phyloP scores from a whole-genome alignment of 2,329 filamentous ascomycete genomes.

The Meredithiella fracta region DNA sequence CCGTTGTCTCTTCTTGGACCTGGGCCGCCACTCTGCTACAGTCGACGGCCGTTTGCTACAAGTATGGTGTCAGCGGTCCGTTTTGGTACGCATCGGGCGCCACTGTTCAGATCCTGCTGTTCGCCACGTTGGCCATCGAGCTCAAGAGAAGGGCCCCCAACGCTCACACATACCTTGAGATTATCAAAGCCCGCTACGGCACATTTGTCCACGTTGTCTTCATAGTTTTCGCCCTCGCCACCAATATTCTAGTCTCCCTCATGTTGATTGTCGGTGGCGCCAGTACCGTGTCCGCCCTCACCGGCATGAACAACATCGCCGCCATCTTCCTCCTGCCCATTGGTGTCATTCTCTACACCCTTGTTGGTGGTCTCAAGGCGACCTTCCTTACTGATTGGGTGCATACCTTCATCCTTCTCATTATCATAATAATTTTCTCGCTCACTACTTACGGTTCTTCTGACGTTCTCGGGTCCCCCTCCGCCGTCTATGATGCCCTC shows the following conservation, averaged over 20 bases:
- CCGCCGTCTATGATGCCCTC: slow-evolving; percentile 62
- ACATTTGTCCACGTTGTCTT: slow-evolving; percentile 55
- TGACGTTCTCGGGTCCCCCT: slow-evolving; percentile 54
- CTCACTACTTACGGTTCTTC: slow-evolving; percentile 68
- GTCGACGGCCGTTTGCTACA: slow-evolving; percentile 65
- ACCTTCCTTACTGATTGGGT: slow-evolving; percentile 77
- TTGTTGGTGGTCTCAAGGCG: slow-evolving; percentile 65
- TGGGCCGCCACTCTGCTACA: slow-evolving; percentile 78
- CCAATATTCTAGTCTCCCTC: slow-evolving; percentile 72
- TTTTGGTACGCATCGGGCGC: slow-evolving; percentile 53
- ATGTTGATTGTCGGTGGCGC: slow-evolving; percentile 73
- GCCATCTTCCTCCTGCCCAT: slow-evolving; percentile 76
- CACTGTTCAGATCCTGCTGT: slow-evolving; percentile 74
- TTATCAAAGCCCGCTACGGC: slow-evolving; percentile 68
- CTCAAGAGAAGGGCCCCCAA: slow-evolving; percentile 76
- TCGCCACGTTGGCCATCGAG: slow-evolving; percentile 80
- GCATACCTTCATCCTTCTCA: slow-evolving; percentile 68
- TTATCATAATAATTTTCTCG: slow-evolving; percentile 75
- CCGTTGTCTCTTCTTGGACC: slow-evolving; percentile 87
- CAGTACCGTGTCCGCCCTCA: slow-evolving; percentile 35
- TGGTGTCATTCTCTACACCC: slow-evolving; percentile 52
- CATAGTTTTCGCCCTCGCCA: slow-evolving; percentile 66
- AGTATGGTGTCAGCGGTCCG: slow-evolving; percentile 50
- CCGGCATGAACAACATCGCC: slow-evolving; percentile 44
- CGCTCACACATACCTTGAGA: slow-evolving; percentile 72